Conservation (phyloP, 2,329 filamentous ascomycete species). For the Pseudogymnoascus pannorum region DNA sequence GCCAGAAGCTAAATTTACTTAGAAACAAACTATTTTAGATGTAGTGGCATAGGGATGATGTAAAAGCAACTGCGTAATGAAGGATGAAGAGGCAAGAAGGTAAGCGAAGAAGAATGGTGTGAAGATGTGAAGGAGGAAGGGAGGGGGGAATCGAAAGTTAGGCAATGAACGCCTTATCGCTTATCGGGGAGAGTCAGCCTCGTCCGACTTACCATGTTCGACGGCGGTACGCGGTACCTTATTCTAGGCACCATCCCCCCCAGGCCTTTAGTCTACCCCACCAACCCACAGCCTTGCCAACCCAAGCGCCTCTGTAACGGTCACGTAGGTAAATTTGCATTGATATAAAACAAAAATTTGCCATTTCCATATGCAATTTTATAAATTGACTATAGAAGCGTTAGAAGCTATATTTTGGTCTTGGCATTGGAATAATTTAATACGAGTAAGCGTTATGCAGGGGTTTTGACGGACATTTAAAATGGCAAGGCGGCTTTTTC, state of each 20-base stretch:
- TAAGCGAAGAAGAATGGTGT: background rate
- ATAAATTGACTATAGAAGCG: background rate
- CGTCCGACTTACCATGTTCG: constrained; percentile 1
- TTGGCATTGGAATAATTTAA: background rate
- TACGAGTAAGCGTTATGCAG: constrained; percentile 7
- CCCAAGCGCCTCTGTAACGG: background rate
- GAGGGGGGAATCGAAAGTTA: background rate
- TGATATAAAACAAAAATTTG: background rate
- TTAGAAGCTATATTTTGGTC: background rate
- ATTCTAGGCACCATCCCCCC: background rate
- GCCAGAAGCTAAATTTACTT: background rate
- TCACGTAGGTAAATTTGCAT: background rate
- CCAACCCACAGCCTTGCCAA: constrained; percentile 3
- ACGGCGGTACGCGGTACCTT: background rate
- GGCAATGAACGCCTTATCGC: constrained; percentile 11
- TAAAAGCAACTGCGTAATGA: background rate
- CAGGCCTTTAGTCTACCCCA: constrained; percentile 1
- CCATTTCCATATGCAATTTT: background rate
- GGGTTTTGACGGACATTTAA: background rate
- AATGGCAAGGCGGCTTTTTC: background rate
- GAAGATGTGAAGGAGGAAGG: constrained; percentile 2
- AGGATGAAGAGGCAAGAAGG: background rate
- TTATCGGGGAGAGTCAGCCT: constrained; percentile 6
- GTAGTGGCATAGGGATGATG: background rate
- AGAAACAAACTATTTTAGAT: background rate